Percentiles rank a stretch among this genome's conserved stretches.
phyloP scores from a whole-genome alignment of 345 rosid genomes.

The Gossypium australe region DNA sequence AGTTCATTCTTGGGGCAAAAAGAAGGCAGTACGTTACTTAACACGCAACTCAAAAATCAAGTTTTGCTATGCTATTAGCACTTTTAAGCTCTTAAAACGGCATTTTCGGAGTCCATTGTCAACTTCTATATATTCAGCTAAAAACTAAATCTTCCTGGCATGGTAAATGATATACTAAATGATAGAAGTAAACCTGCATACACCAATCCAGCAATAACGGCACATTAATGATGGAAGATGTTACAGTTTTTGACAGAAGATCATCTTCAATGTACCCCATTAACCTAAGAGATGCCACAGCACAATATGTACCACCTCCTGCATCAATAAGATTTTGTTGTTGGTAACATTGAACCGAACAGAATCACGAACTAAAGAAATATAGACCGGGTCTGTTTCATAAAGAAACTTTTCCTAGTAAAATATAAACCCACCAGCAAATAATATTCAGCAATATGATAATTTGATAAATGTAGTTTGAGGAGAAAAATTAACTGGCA shows the following conservation, averaged over 20 bases:
- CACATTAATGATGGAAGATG: conserved; percentile 43
- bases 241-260: conserved; percentile 35
- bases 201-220: conserved; percentile 65
- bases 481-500: not conserved
- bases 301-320: conserved; percentile 97
- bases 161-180: not conserved
- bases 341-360: conserved; percentile 24
- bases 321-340: conserved; percentile 45
- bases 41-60: not conserved
- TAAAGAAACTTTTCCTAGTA: not conserved
- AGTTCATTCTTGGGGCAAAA: not conserved
- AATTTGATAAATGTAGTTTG: not conserved
- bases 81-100: not conserved
- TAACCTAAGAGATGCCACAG: conserved; percentile 75
- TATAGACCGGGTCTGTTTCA: not conserved
- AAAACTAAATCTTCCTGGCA: not conserved
- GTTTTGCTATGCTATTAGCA: not conserved
- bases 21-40: not conserved
- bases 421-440: not conserved
- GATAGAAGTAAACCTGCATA: conserved; percentile 46
- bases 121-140: not conserved
- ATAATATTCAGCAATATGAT: not conserved
- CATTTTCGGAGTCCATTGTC: not conserved
- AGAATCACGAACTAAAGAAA: not conserved
- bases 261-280: conserved; percentile 79